A percentile compares a stretch with the other conserved stretches of the same genome.
phyloP scores from a whole-genome alignment of 257 asterid species.

The Salvia rosmarinus region DNA sequence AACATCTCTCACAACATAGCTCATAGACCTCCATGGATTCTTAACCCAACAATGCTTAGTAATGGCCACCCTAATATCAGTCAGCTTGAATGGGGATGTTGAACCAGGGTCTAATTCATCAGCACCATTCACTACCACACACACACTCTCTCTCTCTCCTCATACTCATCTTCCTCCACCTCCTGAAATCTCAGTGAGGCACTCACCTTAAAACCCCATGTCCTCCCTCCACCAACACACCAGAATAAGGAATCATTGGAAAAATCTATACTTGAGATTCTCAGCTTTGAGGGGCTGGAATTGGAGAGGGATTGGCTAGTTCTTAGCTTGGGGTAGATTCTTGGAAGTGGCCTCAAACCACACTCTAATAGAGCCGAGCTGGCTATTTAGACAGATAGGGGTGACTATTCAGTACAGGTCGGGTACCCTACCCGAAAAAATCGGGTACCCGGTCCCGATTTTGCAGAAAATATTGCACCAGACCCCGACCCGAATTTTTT shows the following conservation, averaged over 20 bases:
- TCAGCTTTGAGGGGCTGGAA: slow-evolving; percentile 40
- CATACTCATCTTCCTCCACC: slow-evolving; percentile 50
- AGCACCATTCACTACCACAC: slow-evolving; percentile 1
- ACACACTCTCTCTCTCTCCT: slow-evolving; percentile 26
- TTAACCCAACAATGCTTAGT: slow-evolving; percentile 98
- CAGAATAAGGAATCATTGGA: slow-evolving; percentile 32
- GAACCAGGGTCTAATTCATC: slow-evolving; percentile 70
- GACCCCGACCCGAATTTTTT: no score
- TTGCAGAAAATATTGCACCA: no score
- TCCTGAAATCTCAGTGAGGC: slow-evolving; percentile 61
- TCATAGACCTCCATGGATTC: slow-evolving; percentile 86
- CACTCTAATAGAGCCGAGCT: slow-evolving; percentile 50
- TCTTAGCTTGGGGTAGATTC: slow-evolving; percentile 49
- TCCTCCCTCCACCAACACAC: slow-evolving; percentile 41
- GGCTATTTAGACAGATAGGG: slow-evolving; percentile 45
- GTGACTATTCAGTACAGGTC: no score
- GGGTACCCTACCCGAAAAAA: no score
- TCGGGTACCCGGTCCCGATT: no score
- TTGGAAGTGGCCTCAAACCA: slow-evolving; percentile 50
- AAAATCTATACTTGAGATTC: slow-evolving; percentile 40
- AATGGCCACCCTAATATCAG: slow-evolving; percentile 81
- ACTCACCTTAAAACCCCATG: slow-evolving; percentile 79
- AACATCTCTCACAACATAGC: slow-evolving; percentile 85
- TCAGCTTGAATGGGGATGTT: slow-evolving; percentile 77
- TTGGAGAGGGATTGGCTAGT: slow-evolving; percentile 31